A percentile compares a stretch with the other conserved stretches of the same genome.
Evolutionary conservation across 1,139 yeast species (phyloP).

Genomic region (Schizosaccharomyces versatilis): DNA sequence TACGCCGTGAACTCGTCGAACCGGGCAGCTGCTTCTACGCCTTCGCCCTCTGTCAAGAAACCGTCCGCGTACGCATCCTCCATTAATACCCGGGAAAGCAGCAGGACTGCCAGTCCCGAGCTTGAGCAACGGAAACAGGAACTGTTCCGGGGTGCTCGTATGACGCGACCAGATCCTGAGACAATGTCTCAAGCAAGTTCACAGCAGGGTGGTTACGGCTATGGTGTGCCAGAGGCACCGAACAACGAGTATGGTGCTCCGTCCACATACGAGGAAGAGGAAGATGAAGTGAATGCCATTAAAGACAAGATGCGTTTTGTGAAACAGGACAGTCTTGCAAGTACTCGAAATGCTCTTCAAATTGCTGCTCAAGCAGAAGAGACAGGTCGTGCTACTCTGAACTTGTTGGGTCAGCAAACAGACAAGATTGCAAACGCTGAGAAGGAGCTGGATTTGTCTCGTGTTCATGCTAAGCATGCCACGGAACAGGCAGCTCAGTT

Average conservation of each 20-base stretch:
- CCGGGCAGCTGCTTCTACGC: too few relatives aligned
- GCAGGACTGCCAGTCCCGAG: too few relatives aligned
- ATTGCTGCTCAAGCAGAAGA: conserved; percentile 87
- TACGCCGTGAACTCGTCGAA: too few relatives aligned
- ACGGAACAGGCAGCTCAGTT: conserved; percentile 67
- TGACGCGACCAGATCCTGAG: not conserved
- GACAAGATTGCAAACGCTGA: conserved; percentile 67
- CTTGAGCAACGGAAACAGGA: not conserved
- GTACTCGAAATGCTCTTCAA: conserved; percentile 65
- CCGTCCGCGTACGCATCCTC: too few relatives aligned
- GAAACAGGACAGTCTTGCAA: conserved; percentile 68
- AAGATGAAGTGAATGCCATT: conserved; percentile 75
- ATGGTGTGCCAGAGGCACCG: too few relatives aligned
- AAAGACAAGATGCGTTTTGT: conserved; percentile 67
- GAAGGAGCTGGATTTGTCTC: conserved; percentile 51
- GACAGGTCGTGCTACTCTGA: conserved; percentile 71
- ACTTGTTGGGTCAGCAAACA: conserved; percentile 73
- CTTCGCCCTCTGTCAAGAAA: too few relatives aligned
- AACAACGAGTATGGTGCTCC: not conserved
- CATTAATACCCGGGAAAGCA: too few relatives aligned
- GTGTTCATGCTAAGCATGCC: conserved; percentile 63
- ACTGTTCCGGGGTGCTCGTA: not conserved
- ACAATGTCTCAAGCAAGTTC: not conserved
- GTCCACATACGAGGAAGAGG: conserved; percentile 24
- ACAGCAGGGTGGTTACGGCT: too few relatives aligned